Base-by-base conservation (phyloP, 176 grass and related monocot genomes). In the Juncus inflexus region DNA sequence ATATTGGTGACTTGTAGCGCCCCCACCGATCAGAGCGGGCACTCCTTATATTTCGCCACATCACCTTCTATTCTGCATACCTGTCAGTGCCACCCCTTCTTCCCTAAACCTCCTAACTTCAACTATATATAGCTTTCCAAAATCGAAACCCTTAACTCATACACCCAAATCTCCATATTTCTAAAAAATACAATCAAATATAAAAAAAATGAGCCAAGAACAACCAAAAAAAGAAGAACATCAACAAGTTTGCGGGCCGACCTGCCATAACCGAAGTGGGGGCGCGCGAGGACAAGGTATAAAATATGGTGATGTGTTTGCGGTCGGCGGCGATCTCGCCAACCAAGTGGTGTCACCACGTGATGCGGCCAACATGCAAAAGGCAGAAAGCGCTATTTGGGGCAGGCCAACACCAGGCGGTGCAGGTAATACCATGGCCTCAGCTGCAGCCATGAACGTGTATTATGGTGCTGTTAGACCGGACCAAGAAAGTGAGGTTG, bases 221-320 rank as follows among this genome's bases (percentile, higher is more conserved):
- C 90, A 86, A 52, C 79, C 72, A 0, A 64, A 52, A 39, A 78
- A 78, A 74, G 61, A 61, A 5, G 19, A 76, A 61, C 1, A 78
- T 45, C 16, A 0, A 6, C 15, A 1, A 28, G 19, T 28, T 28
- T 28, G 19, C 19, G 19, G 19, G 19, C 19, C 19, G 19, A 28
- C 19, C 19, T 1, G 19, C 19, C 19, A 28, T 28, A 28, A 1
- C 19, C 19, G 19, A 28, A 28, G 19, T 28, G 35, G 3, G 28
- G 15, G 40, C 9, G 19, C 38, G 4, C 67, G 70, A 13, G 72
- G 35, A 37, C 42, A 50, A 12, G 55, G 73, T 3, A 64, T 95
- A 35, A 83, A 47, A 70, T 95, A 83, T 62, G 77, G 85, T 14
- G 82, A 95, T 42, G 77, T 89, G 61, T 81, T 95, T 6, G 63